A percentile compares a stretch with the other conserved stretches of the same genome.
Conservation (phyloP, 768 basidiomycete genomes). For the Hygrocybe coccinea region DNA sequence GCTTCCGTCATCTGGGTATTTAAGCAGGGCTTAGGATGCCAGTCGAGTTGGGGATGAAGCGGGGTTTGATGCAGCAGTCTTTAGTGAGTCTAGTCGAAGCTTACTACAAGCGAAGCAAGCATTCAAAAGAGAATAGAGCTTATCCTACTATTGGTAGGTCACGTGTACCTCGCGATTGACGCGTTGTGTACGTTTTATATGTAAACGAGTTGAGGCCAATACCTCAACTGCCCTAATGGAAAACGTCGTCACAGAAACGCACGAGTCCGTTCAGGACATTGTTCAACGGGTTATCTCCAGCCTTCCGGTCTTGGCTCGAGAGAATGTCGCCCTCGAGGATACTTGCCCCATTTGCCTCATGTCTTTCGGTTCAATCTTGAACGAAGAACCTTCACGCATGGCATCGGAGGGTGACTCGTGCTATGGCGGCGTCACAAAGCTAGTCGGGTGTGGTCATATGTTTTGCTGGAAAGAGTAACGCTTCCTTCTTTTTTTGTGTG, state of each 20-base stretch:
- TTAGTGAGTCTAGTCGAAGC: too few species aligned
- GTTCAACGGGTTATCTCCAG: constrained; percentile 38
- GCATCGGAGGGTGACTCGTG: not conserved
- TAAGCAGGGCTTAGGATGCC: too few species aligned
- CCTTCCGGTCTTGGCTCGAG: constrained; percentile 40
- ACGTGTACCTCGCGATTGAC: not conserved
- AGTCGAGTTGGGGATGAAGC: too few species aligned
- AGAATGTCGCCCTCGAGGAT: constrained; percentile 44
- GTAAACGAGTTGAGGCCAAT: too few species aligned
- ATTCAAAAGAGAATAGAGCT: constrained; percentile 7
- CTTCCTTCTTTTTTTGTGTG: too few species aligned
- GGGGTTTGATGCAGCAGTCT: too few species aligned
- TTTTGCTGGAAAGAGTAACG: constrained; percentile 63
- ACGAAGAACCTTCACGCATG: constrained; percentile 17
- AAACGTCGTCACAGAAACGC: not conserved
- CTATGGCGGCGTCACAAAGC: constrained; percentile 48
- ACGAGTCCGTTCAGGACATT: constrained; percentile 21
- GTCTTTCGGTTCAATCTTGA: constrained; percentile 44
- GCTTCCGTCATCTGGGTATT: too few species aligned
- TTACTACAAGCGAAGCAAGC: too few species aligned
- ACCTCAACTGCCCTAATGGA: constrained; percentile 1
- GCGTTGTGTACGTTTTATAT: too few species aligned
- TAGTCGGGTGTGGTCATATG: constrained; percentile 57
- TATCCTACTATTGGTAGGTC: too few species aligned
- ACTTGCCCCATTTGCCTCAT: constrained; percentile 64